Evolutionary conservation across 2,329 filamentous ascomycete genomes (phyloP).

Genomic region (Ophidiomyces ophidiicola): DNA sequence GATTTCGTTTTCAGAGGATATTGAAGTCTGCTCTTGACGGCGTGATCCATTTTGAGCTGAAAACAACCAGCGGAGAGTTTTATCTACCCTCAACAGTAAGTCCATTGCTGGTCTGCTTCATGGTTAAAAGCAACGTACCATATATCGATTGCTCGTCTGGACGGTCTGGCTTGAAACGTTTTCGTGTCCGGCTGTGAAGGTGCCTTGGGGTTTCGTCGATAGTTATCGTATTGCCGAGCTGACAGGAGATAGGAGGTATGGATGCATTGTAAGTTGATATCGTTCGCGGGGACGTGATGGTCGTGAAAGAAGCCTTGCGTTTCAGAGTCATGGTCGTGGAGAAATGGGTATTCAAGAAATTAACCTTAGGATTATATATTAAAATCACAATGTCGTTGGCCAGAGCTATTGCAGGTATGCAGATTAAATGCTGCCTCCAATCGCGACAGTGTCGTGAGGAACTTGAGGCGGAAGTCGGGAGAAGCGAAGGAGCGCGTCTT

Average conservation of each 20-base stretch:
- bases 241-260: conserved; percentile 18
- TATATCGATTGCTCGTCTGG: conserved; percentile 46
- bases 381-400: background rate
- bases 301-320: conserved; percentile 46
- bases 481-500: conserved; percentile 1
- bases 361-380: background rate
- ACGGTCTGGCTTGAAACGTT: conserved; percentile 46
- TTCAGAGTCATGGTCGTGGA: conserved; percentile 41
- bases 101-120: too few species aligned
- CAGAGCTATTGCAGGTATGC: background rate
- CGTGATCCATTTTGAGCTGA: conserved; percentile 28
- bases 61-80: conserved; percentile 33
- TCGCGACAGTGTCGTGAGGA: background rate
- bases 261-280: conserved; percentile 22
- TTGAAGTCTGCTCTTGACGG: conserved; percentile 1
- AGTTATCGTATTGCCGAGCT: conserved; percentile 20
- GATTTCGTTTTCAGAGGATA: conserved; percentile 2
- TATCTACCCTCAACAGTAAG: conserved; percentile 21
- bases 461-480: background rate
- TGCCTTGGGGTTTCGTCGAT: conserved; percentile 30
- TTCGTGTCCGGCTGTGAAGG: conserved; percentile 46
- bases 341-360: background rate
- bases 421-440: background rate
- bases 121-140: conserved; percentile 30
- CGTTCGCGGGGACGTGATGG: conserved; percentile 32